Evolutionary conservation across 176 grass and related monocot species (phyloP).

Genomic region (Secale cereale): DNA sequence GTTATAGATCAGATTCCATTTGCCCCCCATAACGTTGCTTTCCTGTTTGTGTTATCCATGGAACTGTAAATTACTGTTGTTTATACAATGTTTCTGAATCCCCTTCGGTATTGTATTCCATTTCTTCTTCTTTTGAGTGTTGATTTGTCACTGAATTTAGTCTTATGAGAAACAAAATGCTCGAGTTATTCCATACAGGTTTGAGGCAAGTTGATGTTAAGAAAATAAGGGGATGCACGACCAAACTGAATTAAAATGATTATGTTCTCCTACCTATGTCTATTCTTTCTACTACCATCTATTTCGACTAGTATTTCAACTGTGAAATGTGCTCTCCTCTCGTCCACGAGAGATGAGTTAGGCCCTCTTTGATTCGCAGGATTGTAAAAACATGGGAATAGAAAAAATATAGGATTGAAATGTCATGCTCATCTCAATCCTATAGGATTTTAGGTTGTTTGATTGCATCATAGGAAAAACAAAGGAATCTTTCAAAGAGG

Average conservation of each 20-base stretch:
- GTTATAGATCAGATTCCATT: slow-evolving; percentile 23
- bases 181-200: neutral
- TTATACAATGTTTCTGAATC: neutral
- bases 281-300: neutral
- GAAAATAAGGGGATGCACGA: neutral
- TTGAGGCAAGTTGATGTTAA: neutral
- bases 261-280: neutral
- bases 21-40: neutral
- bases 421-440: too few relatives aligned
- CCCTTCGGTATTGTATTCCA: neutral
- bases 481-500: too few relatives aligned
- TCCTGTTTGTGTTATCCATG: neutral
- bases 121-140: neutral
- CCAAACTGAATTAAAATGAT: neutral
- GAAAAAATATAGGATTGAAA: too few relatives aligned
- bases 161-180: neutral
- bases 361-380: too few relatives aligned
- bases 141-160: neutral
- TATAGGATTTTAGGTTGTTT: too few relatives aligned
- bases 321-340: neutral
- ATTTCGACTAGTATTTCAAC: neutral
- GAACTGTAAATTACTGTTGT: slow-evolving; percentile 21
- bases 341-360: neutral
- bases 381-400: too few relatives aligned
- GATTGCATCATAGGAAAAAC: too few relatives aligned